phyloP scores from a whole-genome alignment of 495 filamentous ascomycete genomes.

The Hypoxylon lenormandii region DNA sequence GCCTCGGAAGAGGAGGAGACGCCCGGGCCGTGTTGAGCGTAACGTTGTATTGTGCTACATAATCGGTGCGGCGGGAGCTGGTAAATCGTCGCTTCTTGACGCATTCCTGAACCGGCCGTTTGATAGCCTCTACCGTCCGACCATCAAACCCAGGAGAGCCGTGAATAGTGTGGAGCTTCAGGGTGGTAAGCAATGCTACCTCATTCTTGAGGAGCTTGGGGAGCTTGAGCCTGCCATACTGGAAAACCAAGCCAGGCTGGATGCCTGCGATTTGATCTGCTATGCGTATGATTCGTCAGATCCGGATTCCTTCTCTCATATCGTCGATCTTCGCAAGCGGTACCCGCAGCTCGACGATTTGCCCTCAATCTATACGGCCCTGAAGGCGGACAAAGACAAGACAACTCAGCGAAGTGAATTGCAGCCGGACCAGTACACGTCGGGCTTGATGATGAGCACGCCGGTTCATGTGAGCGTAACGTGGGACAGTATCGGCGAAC shows the following conservation, averaged over 20 bases:
- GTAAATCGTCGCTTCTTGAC: slow-evolving; percentile 89
- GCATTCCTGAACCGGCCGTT: slow-evolving; percentile 91
- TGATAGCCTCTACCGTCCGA: slow-evolving; percentile 86
- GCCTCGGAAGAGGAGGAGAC: slow-evolving; percentile 81
- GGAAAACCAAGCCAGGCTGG: slow-evolving; percentile 90
- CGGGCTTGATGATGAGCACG: slow-evolving; percentile 79
- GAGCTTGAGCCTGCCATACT: slow-evolving; percentile 92
- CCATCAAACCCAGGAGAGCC: slow-evolving; percentile 89
- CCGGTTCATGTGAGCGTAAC: slow-evolving; percentile 93
- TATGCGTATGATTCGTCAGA: slow-evolving; percentile 98
- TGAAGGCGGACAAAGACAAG: slow-evolving; percentile 94
- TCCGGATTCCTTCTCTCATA: slow-evolving; percentile 91
- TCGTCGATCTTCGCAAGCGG: slow-evolving; percentile 79
- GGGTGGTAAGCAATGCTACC: slow-evolving; percentile 95
- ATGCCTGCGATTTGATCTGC: slow-evolving; percentile 90
- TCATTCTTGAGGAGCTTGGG: slow-evolving; percentile 95
- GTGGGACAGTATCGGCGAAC: slow-evolving; percentile 88
- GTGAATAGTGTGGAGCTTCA: slow-evolving; percentile 97
- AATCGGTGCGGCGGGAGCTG: slow-evolving; percentile 82
- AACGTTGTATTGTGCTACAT: slow-evolving; percentile 97
- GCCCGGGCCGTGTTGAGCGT: slow-evolving; percentile 85
- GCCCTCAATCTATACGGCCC: slow-evolving; percentile 87
- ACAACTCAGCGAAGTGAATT: slow-evolving; percentile 89
- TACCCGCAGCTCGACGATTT: slow-evolving; percentile 86
- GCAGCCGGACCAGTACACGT: slow-evolving; percentile 93